Conservation (phyloP, 345 rosid species). For the Schrenkiella parvula region DNA sequence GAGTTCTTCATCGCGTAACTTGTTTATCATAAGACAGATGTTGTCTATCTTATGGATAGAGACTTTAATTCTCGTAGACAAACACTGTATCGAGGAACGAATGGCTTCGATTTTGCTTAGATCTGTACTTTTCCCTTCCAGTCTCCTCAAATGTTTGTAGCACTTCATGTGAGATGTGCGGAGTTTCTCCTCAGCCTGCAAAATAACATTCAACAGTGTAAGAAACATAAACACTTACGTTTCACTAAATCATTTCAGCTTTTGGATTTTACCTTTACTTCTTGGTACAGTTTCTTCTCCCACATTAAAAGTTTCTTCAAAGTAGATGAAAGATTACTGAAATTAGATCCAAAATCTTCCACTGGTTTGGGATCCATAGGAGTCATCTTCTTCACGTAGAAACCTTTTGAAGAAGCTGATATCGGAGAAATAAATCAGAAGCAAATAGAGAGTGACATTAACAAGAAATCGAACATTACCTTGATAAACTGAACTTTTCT, state of each 20-base stretch:
- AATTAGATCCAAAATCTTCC: constrained; percentile 31
- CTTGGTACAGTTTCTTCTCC: constrained; percentile 72
- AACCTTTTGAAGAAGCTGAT: constrained; percentile 38
- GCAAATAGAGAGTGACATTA: not conserved
- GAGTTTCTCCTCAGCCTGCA: constrained; percentile 67
- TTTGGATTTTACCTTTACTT: constrained; percentile 58
- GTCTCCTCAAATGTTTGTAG: constrained; percentile 43
- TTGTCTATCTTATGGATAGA: constrained; percentile 59
- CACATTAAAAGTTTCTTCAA: constrained; percentile 54
- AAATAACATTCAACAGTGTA: not conserved
- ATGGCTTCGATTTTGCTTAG: constrained; percentile 40
- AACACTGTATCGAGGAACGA: constrained; percentile 32
- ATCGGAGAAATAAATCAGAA: not conserved
- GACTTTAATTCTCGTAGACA: constrained; percentile 53
- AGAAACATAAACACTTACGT: not conserved
- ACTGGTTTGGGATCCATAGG: constrained; percentile 5
- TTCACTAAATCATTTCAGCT: not conserved
- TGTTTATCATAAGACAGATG: constrained; percentile 44
- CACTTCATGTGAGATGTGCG: constrained; percentile 42
- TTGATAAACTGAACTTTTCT: constrained; percentile 21
- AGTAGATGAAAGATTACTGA: constrained; percentile 49
- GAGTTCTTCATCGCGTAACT: constrained; percentile 60
- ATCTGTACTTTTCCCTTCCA: constrained; percentile 44
- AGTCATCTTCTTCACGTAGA: constrained; percentile 29
- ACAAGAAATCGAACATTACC: not conserved